Conservation (phyloP, 1,139 yeast genomes). For the Taphrina pruni region DNA sequence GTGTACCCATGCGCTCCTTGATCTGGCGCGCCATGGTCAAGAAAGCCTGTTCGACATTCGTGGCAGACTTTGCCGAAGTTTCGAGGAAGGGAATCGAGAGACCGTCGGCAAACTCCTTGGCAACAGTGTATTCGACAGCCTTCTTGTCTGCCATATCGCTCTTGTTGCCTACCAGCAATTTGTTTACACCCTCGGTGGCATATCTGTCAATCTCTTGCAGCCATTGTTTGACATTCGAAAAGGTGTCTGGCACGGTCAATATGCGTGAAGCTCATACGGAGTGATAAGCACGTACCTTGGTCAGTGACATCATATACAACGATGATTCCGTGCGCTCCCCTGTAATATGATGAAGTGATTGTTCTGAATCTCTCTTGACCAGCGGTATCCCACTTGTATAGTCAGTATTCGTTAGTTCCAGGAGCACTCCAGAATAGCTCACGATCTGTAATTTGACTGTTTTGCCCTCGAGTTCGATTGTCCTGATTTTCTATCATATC, state of each 20-base stretch:
- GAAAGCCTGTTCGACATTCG: slow-evolving; percentile 98
- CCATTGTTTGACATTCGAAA: slow-evolving; percentile 98
- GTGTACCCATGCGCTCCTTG: slow-evolving; percentile 90
- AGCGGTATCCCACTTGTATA: slow-evolving; percentile 85
- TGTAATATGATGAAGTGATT: slow-evolving; percentile 94
- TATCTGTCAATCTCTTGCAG: slow-evolving; percentile 97
- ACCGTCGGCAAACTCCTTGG: slow-evolving; percentile 97
- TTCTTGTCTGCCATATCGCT: slow-evolving; percentile 93
- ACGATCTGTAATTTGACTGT: slow-evolving; percentile 89
- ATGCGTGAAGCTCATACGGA: background rate
- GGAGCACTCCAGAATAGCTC: slow-evolving; percentile 35
- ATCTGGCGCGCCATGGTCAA: slow-evolving; percentile 98
- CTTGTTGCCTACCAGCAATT: slow-evolving; percentile 94
- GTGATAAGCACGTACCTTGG: slow-evolving; percentile 58
- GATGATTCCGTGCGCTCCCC: slow-evolving; percentile 98
- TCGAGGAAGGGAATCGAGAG: slow-evolving; percentile 95
- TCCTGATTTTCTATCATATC: slow-evolving; percentile 72
- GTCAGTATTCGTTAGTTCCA: slow-evolving; percentile 3
- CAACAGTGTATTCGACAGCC: slow-evolving; percentile 94
- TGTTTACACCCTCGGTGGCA: slow-evolving; percentile 97
- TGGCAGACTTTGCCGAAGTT: slow-evolving; percentile 92
- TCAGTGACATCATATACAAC: slow-evolving; percentile 98
- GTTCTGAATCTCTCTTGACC: slow-evolving; percentile 99
- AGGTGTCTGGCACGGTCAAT: slow-evolving; percentile 56
- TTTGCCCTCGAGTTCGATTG: slow-evolving; percentile 94